A percentile compares a stretch with the other conserved stretches of the same genome.
Evolutionary conservation across 1,284 basidiomycete genomes (phyloP).

Genomic region (Termitomyces sp.): DNA sequence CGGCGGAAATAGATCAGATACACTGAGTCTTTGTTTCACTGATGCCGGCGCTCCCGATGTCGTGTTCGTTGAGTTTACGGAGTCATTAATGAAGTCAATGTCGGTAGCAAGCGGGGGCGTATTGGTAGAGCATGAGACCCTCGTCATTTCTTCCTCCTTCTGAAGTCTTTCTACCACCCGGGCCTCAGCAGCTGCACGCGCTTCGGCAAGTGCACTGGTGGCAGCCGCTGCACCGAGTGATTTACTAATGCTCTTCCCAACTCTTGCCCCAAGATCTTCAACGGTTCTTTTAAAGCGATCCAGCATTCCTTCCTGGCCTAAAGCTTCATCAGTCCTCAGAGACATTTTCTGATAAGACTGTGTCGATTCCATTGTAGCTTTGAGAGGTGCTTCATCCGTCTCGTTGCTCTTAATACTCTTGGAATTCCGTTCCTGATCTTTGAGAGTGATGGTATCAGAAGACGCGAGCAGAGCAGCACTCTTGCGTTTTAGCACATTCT

Average conservation of each 20-base stretch:
- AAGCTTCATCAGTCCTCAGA: conserved; percentile 25
- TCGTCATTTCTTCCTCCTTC: conserved; percentile 32
- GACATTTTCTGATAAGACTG: conserved; percentile 5
- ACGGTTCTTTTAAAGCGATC: conserved; percentile 64
- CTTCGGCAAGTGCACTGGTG: conserved; percentile 58
- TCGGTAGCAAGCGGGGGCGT: not conserved
- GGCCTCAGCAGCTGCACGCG: conserved; percentile 65
- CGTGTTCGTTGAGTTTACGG: not conserved
- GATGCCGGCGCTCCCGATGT: not conserved
- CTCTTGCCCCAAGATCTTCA: conserved; percentile 57
- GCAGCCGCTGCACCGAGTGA: conserved; percentile 58
- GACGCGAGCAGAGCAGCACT: conserved; percentile 45
- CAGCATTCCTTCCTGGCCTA: conserved; percentile 46
- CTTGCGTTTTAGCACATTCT: conserved; percentile 52
- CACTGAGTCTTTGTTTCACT: conserved; percentile 38
- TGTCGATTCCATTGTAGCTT: conserved; percentile 13
- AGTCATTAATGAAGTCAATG: conserved; percentile 11
- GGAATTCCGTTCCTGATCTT: conserved; percentile 37
- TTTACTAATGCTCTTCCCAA: conserved; percentile 56
- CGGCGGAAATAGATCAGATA: conserved; percentile 46
- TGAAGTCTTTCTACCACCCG: conserved; percentile 58
- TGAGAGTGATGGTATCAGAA: conserved; percentile 17
- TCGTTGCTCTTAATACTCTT: conserved; percentile 46
- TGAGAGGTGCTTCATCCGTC: conserved; percentile 28
- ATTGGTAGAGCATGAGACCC: conserved; percentile 15